Evolutionary conservation across 2,329 filamentous ascomycete genomes (phyloP).

Genomic region (Zymoseptoria brevis): DNA sequence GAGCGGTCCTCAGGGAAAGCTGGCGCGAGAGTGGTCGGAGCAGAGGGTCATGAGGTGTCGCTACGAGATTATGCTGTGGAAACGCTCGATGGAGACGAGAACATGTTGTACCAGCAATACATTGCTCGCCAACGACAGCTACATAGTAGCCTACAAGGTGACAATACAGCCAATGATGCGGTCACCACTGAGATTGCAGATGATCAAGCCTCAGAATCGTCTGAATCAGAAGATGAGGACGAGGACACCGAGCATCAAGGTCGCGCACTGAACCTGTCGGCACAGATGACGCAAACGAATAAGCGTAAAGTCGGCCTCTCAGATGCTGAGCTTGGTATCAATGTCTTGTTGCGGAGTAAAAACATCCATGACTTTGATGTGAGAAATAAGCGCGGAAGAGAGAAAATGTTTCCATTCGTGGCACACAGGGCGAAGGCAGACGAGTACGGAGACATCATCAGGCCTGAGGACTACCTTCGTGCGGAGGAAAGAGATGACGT

Average conservation of each 20-base stretch:
- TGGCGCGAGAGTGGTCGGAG: conserved; percentile 46
- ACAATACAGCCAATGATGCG: conserved; percentile 58
- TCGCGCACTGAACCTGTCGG: conserved; percentile 80
- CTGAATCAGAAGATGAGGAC: conserved; percentile 78
- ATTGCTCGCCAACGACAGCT: conserved; percentile 80
- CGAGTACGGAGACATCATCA: conserved; percentile 89
- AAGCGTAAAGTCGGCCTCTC: conserved; percentile 79
- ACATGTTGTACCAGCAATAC: conserved; percentile 82
- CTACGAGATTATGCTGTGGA: conserved; percentile 37
- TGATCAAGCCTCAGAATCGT: conserved; percentile 78
- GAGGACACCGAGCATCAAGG: conserved; percentile 88
- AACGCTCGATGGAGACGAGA: conserved; percentile 70
- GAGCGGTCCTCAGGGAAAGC: conserved; percentile 15
- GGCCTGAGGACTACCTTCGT: conserved; percentile 85
- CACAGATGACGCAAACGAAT: conserved; percentile 67
- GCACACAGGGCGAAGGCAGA: conserved; percentile 72
- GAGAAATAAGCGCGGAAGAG: conserved; percentile 79
- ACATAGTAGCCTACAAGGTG: conserved; percentile 70
- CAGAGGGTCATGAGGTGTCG: conserved; percentile 46
- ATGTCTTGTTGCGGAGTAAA: conserved; percentile 72
- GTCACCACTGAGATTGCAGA: conserved; percentile 57
- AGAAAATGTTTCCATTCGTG: conserved; percentile 84
- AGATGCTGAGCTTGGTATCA: conserved; percentile 86
- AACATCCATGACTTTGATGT: conserved; percentile 92
- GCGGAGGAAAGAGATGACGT: conserved; percentile 82